phyloP scores from a whole-genome alignment of 192 early-diverging fungal species.

The Backusella psychrophila region DNA sequence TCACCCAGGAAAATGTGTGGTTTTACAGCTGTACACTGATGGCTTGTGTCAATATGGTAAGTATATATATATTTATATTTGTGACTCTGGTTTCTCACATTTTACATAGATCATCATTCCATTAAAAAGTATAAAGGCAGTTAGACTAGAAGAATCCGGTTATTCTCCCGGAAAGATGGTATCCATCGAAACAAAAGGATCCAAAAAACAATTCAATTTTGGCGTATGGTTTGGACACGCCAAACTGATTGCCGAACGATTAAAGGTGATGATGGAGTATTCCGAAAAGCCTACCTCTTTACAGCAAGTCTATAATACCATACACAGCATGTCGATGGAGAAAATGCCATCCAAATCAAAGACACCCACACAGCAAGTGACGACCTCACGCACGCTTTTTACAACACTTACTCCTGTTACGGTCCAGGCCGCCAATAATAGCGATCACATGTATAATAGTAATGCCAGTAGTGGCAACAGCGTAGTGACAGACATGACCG shows the following conservation, averaged over 20 bases:
- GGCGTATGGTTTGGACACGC: slow-evolving; percentile 20
- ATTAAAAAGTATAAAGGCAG: slow-evolving; percentile 39
- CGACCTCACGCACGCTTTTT: slow-evolving; percentile 4
- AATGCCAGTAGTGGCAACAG: neutral
- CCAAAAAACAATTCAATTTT: slow-evolving; percentile 5
- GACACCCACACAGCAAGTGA: slow-evolving; percentile 12
- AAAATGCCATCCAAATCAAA: slow-evolving; percentile 7
- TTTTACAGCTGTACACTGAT: slow-evolving; percentile 63
- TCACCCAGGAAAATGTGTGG: slow-evolving; percentile 61
- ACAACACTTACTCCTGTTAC: slow-evolving; percentile 16
- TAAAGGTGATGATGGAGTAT: slow-evolving; percentile 17
- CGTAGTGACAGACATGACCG: neutral
- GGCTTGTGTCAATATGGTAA: slow-evolving; percentile 59
- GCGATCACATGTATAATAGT: neutral
- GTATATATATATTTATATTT: neutral
- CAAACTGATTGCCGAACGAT: slow-evolving; percentile 17
- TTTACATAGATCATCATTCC: slow-evolving; percentile 38
- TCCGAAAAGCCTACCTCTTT: slow-evolving; percentile 8
- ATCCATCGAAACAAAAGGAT: neutral
- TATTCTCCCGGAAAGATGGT: slow-evolving; percentile 21
- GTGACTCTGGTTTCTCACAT: neutral
- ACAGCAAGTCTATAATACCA: neutral
- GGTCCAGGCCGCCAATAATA: slow-evolving; percentile 17
- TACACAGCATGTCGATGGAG: neutral
- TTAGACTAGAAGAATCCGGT: slow-evolving; percentile 22